Conservation (phyloP, 306 rosid genomes). For the Lablab purpureus region DNA sequence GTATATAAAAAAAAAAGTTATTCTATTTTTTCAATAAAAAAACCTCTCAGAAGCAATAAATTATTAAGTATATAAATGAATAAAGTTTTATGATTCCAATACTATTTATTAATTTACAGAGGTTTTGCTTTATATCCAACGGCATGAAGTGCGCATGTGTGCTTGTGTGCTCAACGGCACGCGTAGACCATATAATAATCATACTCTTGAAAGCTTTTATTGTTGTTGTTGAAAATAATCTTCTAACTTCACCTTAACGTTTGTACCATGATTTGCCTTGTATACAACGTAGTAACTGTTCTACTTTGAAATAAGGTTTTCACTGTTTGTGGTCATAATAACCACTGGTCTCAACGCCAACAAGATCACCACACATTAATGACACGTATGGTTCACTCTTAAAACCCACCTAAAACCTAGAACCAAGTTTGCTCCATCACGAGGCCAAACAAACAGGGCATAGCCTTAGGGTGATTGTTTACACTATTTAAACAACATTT, state of each 20-base stretch:
- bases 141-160: conserved; percentile 5
- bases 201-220: not conserved
- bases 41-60: not conserved
- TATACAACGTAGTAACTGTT: not conserved
- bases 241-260: not conserved
- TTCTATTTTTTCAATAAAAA: not conserved
- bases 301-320: conserved; percentile 19
- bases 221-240: not conserved
- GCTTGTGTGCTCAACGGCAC: conserved; percentile 28
- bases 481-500: not conserved
- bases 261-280: not conserved
- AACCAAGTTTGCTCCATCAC: not conserved
- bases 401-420: not conserved
- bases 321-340: not conserved
- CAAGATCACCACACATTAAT: conserved; percentile 2
- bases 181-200: conserved; percentile 5
- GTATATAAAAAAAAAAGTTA: no score
- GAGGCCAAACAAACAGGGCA: not conserved
- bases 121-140: not conserved
- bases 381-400: not conserved
- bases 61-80: not conserved
- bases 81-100: not conserved
- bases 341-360: not conserved
- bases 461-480: no score
- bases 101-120: not conserved